Evolutionary conservation across 805 yeast genomes (phyloP), one percentile per base, ranked within the genome.

Genomic region (Saturnispora sanitii): DNA sequence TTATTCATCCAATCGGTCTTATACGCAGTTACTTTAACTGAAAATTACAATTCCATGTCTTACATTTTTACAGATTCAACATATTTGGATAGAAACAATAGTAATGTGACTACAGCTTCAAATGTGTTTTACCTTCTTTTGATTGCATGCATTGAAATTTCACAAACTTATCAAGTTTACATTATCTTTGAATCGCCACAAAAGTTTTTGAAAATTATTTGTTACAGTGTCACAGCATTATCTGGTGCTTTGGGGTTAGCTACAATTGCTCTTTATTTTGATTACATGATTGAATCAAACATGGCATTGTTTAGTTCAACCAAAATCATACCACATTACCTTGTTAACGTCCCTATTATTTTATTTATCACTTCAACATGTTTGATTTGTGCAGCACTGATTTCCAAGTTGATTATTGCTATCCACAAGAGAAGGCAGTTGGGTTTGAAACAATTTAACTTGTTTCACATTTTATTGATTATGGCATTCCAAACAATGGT

Each of bases 401-500:
- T 77, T 5, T 51, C 64, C n/a, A 92, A 90, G 57, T 67, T 92
- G 38, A 55, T 68, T 20, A 41, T 72, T 35, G 95, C 95, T 0
- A 71, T 85, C 20, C 68, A 77, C 43, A 71, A 85, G 4, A 73
- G 98, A 58, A 68, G 86, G 40, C 73, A 64, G 46, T 57, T 88
- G 37, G 98, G 98, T 0, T 64, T 86, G 44, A 76, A 70, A 53
- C 95, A 85, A 55, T 85, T 88, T 53, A 88, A 81, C 46, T 77
- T 83, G 20, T 75, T 83, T 56, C 95, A 86, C 56, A 75, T 87
- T 27, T 61, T 92, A 34, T 61, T 85, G 44, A 80, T 88, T 41
- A 84, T 84, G 90, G 65, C 85, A 0, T 61, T 76, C 12, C 97
- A 92, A 58, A 78, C 95, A 0, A 72, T 88, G 70, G 57, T 87